phyloP scores from a whole-genome alignment of 176 grass and related monocot species.

The Musa itinerans region DNA sequence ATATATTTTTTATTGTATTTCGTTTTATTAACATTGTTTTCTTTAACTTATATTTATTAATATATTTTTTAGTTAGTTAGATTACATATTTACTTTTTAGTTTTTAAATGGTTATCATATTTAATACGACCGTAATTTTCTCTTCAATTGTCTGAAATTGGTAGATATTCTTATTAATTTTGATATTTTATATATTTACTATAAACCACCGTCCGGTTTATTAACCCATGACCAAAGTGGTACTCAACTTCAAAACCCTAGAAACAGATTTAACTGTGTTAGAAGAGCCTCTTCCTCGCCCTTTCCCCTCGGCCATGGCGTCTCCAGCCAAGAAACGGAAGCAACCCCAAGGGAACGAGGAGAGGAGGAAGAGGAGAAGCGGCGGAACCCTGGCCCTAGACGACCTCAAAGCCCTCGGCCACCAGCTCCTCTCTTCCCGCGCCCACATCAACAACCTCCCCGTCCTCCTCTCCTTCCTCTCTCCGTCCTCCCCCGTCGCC shows the following conservation, averaged over 20 bases:
- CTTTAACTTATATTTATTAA: too few relatives aligned
- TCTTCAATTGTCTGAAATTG: too few relatives aligned
- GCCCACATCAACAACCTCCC: conserved; percentile 85
- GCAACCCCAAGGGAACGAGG: background rate
- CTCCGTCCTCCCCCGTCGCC: conserved; percentile 30
- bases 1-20: too few relatives aligned
- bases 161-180: too few relatives aligned
- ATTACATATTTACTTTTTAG: too few relatives aligned
- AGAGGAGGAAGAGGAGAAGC: background rate
- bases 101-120: too few relatives aligned
- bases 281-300: background rate
- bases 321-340: conserved; percentile 1
- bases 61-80: too few relatives aligned
- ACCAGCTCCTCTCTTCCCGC: conserved; percentile 67
- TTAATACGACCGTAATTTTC: too few relatives aligned
- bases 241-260: background rate
- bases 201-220: too few relatives aligned
- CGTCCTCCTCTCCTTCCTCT: conserved; percentile 56
- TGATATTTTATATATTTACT: too few relatives aligned
- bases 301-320: background rate
- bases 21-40: too few relatives aligned
- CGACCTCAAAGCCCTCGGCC: conserved; percentile 42
- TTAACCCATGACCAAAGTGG: too few relatives aligned
- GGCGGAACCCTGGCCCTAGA: conserved; percentile 28
- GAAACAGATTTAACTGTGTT: background rate